phyloP scores from a whole-genome alignment of 2,329 filamentous ascomycete genomes.

The Leptographium wingfieldii region DNA sequence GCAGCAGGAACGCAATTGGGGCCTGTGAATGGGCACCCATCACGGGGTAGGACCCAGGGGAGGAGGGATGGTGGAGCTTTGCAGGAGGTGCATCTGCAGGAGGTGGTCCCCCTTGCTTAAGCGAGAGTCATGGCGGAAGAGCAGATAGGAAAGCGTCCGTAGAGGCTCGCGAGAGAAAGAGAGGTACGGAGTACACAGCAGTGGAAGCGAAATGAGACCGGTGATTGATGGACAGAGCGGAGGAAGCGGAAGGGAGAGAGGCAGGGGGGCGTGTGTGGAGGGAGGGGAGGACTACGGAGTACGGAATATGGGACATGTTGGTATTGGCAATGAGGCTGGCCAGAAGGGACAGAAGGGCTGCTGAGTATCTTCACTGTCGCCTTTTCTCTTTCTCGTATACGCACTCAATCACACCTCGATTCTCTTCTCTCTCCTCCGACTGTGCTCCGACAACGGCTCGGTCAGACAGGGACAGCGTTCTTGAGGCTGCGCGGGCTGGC shows the following conservation, averaged over 20 bases:
- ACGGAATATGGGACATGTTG: too few relatives aligned
- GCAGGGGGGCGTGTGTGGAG: too few relatives aligned
- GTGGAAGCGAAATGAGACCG: not conserved
- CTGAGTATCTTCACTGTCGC: too few relatives aligned
- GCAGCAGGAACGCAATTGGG: not conserved
- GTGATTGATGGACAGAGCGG: not conserved
- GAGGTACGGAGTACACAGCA: not conserved
- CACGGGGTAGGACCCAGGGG: not conserved
- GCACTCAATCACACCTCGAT: too few relatives aligned
- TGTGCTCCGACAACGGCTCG: too few relatives aligned
- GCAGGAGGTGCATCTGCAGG: not conserved
- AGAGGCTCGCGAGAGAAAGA: not conserved
- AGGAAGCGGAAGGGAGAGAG: not conserved
- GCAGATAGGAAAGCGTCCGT: not conserved
- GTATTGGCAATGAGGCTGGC: too few relatives aligned
- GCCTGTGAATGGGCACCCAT: not conserved
- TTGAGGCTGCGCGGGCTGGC: too few relatives aligned
- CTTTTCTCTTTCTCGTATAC: too few relatives aligned
- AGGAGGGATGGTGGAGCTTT: not conserved
- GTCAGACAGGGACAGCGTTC: too few relatives aligned
- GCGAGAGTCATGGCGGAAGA: not conserved
- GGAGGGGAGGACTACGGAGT: too few relatives aligned
- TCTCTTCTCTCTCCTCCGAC: too few relatives aligned
- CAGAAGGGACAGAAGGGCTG: too few relatives aligned
- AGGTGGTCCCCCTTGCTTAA: not conserved